These are phyloP conservation scores for Dendrocalamus latiflorus DNA, from an alignment of 202 grass and related monocot genomes.

Conservation along the genomic window DNA sequence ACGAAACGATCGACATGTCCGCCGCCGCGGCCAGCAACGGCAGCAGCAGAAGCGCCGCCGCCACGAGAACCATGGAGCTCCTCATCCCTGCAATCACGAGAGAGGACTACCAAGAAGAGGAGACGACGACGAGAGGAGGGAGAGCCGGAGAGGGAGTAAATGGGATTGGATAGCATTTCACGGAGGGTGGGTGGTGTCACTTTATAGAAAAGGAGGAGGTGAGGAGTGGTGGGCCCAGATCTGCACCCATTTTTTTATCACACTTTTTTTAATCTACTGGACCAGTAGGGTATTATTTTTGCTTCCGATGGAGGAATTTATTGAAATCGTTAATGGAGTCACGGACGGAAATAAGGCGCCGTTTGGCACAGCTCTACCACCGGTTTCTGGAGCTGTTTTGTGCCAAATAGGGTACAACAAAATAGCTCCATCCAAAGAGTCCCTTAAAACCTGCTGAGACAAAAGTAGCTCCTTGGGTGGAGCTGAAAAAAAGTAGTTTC, in stretches of 20 bases:
- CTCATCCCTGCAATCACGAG: background rate
- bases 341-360: background rate
- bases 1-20: conserved; percentile 77
- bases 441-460: no score
- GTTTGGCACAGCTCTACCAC: no score
- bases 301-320: background rate
- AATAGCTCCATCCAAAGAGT: no score
- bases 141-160: no score
- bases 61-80: background rate
- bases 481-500: no score
- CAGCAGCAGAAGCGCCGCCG: conserved; percentile 13
- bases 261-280: background rate
- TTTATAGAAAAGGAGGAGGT: conserved; percentile 37
- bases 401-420: no score
- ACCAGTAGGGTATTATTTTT: background rate
- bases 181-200: conserved; percentile 9
- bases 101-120: background rate
- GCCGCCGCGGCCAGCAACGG: conserved; percentile 18
- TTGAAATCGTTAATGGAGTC: background rate
- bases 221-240: conserved; percentile 37
- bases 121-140: background rate
- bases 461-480: no score
- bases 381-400: no score
- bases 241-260: background rate
- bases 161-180: background rate